A percentile compares a stretch with the other conserved stretches of the same genome.
phyloP scores from a whole-genome alignment of 1,284 basidiomycete species.

The Ustilago nuda region DNA sequence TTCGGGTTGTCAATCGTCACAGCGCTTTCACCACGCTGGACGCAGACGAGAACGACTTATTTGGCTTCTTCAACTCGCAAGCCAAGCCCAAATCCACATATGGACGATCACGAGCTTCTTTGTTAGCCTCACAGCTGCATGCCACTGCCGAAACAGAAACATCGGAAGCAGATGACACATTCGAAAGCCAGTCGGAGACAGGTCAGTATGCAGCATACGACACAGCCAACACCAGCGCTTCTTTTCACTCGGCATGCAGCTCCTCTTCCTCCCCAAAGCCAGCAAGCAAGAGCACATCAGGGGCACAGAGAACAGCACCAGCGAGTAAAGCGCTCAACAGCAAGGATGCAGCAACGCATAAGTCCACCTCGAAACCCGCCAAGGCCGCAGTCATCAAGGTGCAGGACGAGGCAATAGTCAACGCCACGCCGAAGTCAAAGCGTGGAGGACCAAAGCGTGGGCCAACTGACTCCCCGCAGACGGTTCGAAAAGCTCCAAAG shows the following conservation, averaged over 20 bases:
- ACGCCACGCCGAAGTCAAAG: slow-evolving; percentile 20
- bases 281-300: background rate
- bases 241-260: slow-evolving; percentile 29
- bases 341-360: background rate
- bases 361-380: background rate
- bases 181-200: slow-evolving; percentile 7
- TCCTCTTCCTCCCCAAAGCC: background rate
- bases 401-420: background rate
- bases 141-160: slow-evolving; percentile 5
- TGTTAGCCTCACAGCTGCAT: slow-evolving; percentile 8
- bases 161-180: background rate
- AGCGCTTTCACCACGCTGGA: slow-evolving; percentile 28
- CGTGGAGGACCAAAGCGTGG: background rate
- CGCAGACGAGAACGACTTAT: slow-evolving; percentile 44
- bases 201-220: slow-evolving; percentile 24
- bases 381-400: background rate
- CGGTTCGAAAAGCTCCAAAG: slow-evolving; percentile 3
- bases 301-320: slow-evolving; percentile 2
- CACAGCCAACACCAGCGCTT: slow-evolving; percentile 34
- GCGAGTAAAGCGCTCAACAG: slow-evolving; percentile 5
- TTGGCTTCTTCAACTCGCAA: slow-evolving; percentile 42
- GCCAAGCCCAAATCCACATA: slow-evolving; percentile 25
- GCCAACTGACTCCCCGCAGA: slow-evolving; percentile 9
- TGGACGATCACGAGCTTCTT: slow-evolving; percentile 26
- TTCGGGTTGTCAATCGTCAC: slow-evolving; percentile 35